These are phyloP conservation scores for Ophiocordyceps sinensis DNA, from an alignment of 2,329 filamentous ascomycete species.

Conservation along the genomic window DNA sequence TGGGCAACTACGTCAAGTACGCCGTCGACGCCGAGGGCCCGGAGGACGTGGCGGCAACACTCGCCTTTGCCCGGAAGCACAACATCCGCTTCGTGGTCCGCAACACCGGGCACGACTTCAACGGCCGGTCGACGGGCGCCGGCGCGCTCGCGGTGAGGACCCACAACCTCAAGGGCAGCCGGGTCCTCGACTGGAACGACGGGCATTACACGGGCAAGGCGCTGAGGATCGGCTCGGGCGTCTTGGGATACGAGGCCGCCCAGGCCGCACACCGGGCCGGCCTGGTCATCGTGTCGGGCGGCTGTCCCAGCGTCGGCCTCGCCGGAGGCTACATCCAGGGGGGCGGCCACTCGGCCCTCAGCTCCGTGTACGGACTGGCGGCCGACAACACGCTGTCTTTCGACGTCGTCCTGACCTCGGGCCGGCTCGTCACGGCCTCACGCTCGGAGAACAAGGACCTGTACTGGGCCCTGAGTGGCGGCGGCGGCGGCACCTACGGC, in stretches of 20 bases:
- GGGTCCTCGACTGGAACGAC: slow-evolving; percentile 25
- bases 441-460: slow-evolving; percentile 28
- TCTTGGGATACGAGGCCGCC: slow-evolving; percentile 33
- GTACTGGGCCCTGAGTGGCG: slow-evolving; percentile 46
- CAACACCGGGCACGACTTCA: slow-evolving; percentile 39
- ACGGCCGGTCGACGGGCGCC: slow-evolving; percentile 43
- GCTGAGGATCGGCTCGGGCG: slow-evolving; percentile 39
- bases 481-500: slow-evolving; percentile 34
- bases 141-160: slow-evolving; percentile 26
- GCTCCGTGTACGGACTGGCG: slow-evolving; percentile 36
- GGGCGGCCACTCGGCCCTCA: slow-evolving; percentile 40
- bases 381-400: slow-evolving; percentile 43
- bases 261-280: slow-evolving; percentile 28
- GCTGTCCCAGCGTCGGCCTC: slow-evolving; percentile 40
- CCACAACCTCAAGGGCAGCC: slow-evolving; percentile 24
- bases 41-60: slow-evolving; percentile 4
- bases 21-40: slow-evolving; percentile 12
- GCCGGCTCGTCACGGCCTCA: slow-evolving; percentile 31
- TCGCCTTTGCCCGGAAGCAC: slow-evolving; percentile 15
- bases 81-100: slow-evolving; percentile 36
- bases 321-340: slow-evolving; percentile 49
- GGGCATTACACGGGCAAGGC: slow-evolving; percentile 33
- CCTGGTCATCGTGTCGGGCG: slow-evolving; percentile 37
- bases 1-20: slow-evolving; percentile 24
- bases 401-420: slow-evolving; percentile 36